Conservation (phyloP, 2,329 filamentous ascomycete species). For the Neocatenulostroma microsporum region DNA sequence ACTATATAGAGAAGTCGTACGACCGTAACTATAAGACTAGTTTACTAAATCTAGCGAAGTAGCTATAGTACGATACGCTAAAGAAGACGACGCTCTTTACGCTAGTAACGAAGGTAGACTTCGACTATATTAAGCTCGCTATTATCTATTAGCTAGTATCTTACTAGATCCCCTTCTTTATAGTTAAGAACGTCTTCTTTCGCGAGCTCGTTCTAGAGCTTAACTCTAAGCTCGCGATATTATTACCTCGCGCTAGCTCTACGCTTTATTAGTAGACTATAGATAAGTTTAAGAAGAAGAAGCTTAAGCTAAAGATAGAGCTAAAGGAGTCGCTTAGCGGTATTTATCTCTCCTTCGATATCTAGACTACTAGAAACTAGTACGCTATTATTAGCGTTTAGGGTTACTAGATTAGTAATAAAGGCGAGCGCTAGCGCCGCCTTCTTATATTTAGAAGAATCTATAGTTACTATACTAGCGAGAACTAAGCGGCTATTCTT, state of each 20-base stretch:
- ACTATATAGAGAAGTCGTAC: no score
- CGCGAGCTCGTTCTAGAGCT: neutral
- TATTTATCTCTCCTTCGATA: neutral
- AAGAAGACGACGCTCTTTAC: neutral
- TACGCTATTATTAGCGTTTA: neutral
- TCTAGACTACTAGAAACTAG: neutral
- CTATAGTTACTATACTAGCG: conserved; percentile 2
- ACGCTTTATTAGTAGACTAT: neutral
- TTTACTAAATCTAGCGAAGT: no score
- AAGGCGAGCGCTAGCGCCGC: conserved; percentile 1
- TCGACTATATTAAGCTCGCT: neutral
- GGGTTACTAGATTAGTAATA: conserved; percentile 1
- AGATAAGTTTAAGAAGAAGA: neutral
- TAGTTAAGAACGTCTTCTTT: conserved; percentile 1
- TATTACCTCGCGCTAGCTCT: conserved; percentile 1
- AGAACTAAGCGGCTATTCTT: conserved; percentile 1
- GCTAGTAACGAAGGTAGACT: neutral
- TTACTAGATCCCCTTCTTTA: neutral
- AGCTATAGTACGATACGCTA: neutral
- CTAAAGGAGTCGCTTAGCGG: neutral
- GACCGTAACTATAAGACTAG: no score
- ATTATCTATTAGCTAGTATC: neutral
- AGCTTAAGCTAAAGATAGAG: neutral
- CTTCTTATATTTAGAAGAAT: neutral
- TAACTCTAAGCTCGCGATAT: neutral